phyloP scores from a whole-genome alignment of 169 alveolate genomes.

The Pseudocohnilembus persalinus region DNA sequence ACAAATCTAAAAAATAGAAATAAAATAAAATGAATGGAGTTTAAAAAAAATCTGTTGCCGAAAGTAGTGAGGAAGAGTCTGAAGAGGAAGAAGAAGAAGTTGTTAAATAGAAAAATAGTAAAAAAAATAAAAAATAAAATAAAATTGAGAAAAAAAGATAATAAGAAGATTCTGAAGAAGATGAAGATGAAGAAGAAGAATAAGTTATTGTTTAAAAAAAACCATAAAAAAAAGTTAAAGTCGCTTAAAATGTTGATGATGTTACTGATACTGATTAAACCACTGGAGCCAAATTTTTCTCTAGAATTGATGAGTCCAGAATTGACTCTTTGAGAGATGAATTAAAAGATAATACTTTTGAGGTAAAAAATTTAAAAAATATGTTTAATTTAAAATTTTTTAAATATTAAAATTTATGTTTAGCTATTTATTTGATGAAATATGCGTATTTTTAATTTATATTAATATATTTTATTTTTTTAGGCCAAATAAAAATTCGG shows the following conservation, averaged over 20 bases:
- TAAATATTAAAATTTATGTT: too few species aligned
- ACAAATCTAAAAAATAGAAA: neutral
- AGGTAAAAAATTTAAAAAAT: neutral
- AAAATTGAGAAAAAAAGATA: neutral
- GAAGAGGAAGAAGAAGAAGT: neutral
- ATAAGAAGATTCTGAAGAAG: neutral
- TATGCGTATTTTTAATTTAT: neutral
- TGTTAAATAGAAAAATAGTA: neutral
- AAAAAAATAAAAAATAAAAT: too few species aligned
- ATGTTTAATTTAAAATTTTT: too few species aligned
- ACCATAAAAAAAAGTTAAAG: too few species aligned
- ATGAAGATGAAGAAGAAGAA: neutral
- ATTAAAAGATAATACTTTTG: conserved; percentile 25
- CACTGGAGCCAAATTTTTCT: conserved; percentile 9
- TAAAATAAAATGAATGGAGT: neutral
- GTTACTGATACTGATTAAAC: too few species aligned
- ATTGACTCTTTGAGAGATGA: neutral
- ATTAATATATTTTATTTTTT: neutral
- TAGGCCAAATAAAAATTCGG: conserved; percentile 27
- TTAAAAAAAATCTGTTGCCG: too few species aligned
- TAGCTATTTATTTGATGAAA: too few species aligned
- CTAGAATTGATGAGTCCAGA: conserved; percentile 13
- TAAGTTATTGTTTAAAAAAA: too few species aligned
- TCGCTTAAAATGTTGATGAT: too few species aligned
- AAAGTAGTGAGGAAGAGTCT: neutral